Evolutionary conservation across 2,329 filamentous ascomycete genomes (phyloP), one percentile per base, ranked within the genome.

Genomic region (Phaeosphaeria sp.): DNA sequence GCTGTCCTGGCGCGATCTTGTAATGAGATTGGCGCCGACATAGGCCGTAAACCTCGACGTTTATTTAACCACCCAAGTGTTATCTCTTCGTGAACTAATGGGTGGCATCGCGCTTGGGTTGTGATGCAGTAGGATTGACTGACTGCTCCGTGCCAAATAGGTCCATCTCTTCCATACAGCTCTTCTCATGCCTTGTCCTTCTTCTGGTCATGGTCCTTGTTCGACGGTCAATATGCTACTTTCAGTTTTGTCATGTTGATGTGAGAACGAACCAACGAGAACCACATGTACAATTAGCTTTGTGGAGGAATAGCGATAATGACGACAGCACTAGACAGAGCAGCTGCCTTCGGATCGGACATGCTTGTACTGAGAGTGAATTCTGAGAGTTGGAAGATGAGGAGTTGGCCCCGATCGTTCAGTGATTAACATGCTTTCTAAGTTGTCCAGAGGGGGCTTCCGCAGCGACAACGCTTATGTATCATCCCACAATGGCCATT

Each of bases 331-430:
- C 56, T 65, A 1, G 63, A 67, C 13, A 65, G 25, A 5, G 64
- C 64, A n/a, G 64, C 63, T 4, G 63, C 58, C 56, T 65, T 64
- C 11, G 60, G 60, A 36, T 58, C 58, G 20, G 60, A 58, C 56
- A 62, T 65, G 17, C 41, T 56, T n/a, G 1, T n/a, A 20, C 20
- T 36, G 3, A 15, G 4, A n/a, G 3, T 2, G 20, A 10, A 23
- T 10, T 4, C 41, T 18, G n/a, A 20, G 3, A 18, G n/a, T 43
- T 3, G 5, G n/a, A 21, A 9, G 20, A 43, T 4, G 41, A 43
- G 41, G 41, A 20, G 6, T 10, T 11, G 17, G 3, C 3, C n/a
- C 13, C 13, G 30, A 3, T 36, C 3, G 5, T 13, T 36, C 13
- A 36, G 30, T 36, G 13, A 15, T 13, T 36, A 3, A 13, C 3